Percentiles rank a stretch among this genome's conserved stretches.
Evolutionary conservation across 306 rosid species (phyloP).

Genomic region (Astragalus glycyphyllos): DNA sequence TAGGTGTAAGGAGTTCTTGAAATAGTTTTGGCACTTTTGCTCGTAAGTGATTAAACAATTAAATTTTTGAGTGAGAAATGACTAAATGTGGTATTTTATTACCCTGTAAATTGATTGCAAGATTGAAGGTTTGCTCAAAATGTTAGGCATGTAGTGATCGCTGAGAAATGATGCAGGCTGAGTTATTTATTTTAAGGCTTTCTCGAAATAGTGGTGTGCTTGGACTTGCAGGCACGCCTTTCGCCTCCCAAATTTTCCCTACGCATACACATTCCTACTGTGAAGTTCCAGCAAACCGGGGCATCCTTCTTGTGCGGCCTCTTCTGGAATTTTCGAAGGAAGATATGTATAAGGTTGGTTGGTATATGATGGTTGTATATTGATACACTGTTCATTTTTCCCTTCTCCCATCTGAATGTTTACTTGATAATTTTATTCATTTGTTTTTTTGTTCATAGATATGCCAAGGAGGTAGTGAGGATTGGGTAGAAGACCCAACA

Average conservation of each 20-base stretch:
- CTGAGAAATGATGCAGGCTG: constrained; percentile 87
- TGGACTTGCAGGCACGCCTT: constrained; percentile 98
- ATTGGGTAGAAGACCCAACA: constrained; percentile 96
- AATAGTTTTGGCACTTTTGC: constrained; percentile 18
- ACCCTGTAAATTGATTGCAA: constrained; percentile 40
- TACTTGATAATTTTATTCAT: constrained; percentile 2
- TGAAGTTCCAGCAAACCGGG: constrained; percentile 49
- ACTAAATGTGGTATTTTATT: constrained; percentile 30
- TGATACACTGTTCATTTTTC: constrained; percentile 19
- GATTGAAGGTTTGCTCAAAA: constrained; percentile 46
- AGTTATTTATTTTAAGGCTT: constrained; percentile 88
- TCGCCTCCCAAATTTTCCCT: constrained; percentile 81
- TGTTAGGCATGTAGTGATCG: constrained; percentile 59
- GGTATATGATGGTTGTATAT: constrained; percentile 21
- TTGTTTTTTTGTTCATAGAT: constrained; percentile 55
- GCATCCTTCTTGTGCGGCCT: constrained; percentile 86
- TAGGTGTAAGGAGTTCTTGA: constrained; percentile 25
- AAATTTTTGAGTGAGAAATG: constrained; percentile 32
- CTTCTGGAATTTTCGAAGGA: constrained; percentile 82
- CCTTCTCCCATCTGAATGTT: constrained; percentile 21
- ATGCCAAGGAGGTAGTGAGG: constrained; percentile 66
- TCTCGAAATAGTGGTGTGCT: constrained; percentile 91
- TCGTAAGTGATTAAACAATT: constrained; percentile 18
- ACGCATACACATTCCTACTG: constrained; percentile 43
- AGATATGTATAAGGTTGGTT: constrained; percentile 94